Base-by-base conservation (phyloP, 306 rosid genomes). In the Dalbergia cultrata region DNA sequence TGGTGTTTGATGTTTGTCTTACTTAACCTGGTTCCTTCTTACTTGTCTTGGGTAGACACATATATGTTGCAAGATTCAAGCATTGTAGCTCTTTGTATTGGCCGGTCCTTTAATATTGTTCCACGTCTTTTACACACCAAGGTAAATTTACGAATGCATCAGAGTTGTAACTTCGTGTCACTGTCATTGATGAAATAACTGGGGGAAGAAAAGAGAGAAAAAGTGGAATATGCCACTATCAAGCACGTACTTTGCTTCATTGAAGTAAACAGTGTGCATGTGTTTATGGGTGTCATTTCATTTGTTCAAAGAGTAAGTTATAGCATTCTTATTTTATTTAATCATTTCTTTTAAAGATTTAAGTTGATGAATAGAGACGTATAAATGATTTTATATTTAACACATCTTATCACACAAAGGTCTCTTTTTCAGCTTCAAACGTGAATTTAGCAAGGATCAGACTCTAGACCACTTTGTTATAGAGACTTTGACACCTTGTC, bases 1-100 rank as follows among this genome's bases (percentile, higher is more conserved):
- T 81, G 44, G 49, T 18, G 67, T 43, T 72, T 78, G 21, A 31
- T 74, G 33, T 66, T 57, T 65, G 82, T 78, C 76, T 64, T 62
- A 80, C 77, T 21, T 72, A 4, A 62, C 43, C 2, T 45, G 17
- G 31, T 39, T 53, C 43, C 41, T 64, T 76, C 53, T 52, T n/a
- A 22, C 59, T 45, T 44, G 74, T 13, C 74, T 19, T 54, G 17
- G 45, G n/a, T 12, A 41, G 45, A 13, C 13, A 0, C 1, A 3
- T 6, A 22, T 7, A 14, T 49, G 12, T n/a, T 16, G 18, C 9
- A n/a, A 65, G 70, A 17, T 37, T 16, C 70, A 65, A 64, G 7
- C 1, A 35, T 3, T 35, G 69, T 37, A 65, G 13, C 70, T 37
- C 70, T 21, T 59, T 59, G 37, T 11, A 59, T 59, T 59, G 65